phyloP scores from a whole-genome alignment of 2,329 filamentous ascomycete genomes.

The Diaporthe longicolla region DNA sequence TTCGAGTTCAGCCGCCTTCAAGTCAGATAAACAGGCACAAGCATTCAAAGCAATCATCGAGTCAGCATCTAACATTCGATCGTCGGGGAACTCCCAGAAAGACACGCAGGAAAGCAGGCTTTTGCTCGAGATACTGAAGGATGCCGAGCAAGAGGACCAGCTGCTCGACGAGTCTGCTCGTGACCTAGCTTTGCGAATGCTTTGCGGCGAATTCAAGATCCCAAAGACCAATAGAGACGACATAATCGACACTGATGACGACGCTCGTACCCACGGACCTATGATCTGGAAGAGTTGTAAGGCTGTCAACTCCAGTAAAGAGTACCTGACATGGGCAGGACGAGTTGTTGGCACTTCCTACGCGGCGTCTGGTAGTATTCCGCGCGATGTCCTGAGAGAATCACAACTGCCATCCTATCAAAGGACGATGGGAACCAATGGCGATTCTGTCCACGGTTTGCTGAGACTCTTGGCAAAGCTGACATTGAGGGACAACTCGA shows the following conservation, averaged over 20 bases:
- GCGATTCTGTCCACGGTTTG: constrained; percentile 74
- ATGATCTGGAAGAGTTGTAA: constrained; percentile 84
- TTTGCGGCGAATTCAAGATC: constrained; percentile 81
- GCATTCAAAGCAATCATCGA: constrained; percentile 78
- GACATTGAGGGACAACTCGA: constrained; percentile 69
- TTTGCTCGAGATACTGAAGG: constrained; percentile 83
- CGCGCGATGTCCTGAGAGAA: constrained; percentile 72
- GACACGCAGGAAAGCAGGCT: constrained; percentile 84
- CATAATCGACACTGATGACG: constrained; percentile 76
- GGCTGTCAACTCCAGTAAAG: constrained; percentile 71
- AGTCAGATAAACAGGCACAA: constrained; percentile 61
- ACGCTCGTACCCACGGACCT: constrained; percentile 73
- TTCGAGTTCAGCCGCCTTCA: constrained; percentile 61
- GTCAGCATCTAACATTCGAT: constrained; percentile 77
- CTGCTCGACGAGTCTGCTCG: constrained; percentile 80
- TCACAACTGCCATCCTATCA: constrained; percentile 67
- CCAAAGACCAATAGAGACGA: constrained; percentile 73
- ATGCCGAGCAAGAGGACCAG: constrained; percentile 72
- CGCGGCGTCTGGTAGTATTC: constrained; percentile 79
- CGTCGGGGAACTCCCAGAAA: constrained; percentile 77
- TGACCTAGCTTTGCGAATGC: constrained; percentile 76
- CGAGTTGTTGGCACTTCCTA: constrained; percentile 88
- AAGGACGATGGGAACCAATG: constrained; percentile 61
- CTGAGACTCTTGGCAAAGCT: constrained; percentile 73
- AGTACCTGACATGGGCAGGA: constrained; percentile 88